Base-by-base conservation (phyloP, 2,329 filamentous ascomycete species). In the Penicillium sp. region DNA sequence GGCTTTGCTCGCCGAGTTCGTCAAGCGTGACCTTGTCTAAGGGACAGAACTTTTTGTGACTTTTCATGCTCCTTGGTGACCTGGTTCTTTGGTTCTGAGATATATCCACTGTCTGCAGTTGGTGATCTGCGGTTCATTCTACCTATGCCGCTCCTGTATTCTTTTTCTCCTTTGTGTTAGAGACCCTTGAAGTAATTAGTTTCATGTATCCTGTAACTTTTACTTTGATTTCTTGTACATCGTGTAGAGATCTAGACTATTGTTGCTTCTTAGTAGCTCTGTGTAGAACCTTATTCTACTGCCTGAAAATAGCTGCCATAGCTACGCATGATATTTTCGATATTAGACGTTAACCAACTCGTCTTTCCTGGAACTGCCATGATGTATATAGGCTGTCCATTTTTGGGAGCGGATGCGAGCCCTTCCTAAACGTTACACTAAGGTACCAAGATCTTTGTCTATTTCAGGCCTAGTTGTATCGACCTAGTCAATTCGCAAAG, bases 21-120 rank as follows among this genome's bases (percentile, higher is more conserved):
- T 97, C 74, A 90, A 91, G 82, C 85, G 90, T 62, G 94, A 99
- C 78, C 80, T 99, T 74, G 84, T 99, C 80, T 99, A 89, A 82
- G 45, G 51, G 44, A 46, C 24, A 35, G 16, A 30, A 22, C 28
- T 31, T 39, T 48, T 53, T 39, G 27, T 55, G 55, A 58, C 53
- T 45, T 55, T 53, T 56, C 45, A 43, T 55, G 44, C 54, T 46
- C 44, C 50, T 55, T 56, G 53, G 48, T 61, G 43, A 55, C 50
- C 54, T 51, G 38, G 40, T 58, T 43, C 39, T 58, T 48, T 55
- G 46, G 51, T 50, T 56, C 44, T 46, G 56, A 57, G 53, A 55
- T 62, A 60, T 62, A 57, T 59, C 36, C 51, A 50, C 54, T 48
- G 51, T 60, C 52, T 52, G 58, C 59, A 39, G 46, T 52, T 57